These are phyloP conservation scores for Tulasnella sp. DNA, from an alignment of 768 basidiomycete genomes.

Conservation along the genomic window DNA sequence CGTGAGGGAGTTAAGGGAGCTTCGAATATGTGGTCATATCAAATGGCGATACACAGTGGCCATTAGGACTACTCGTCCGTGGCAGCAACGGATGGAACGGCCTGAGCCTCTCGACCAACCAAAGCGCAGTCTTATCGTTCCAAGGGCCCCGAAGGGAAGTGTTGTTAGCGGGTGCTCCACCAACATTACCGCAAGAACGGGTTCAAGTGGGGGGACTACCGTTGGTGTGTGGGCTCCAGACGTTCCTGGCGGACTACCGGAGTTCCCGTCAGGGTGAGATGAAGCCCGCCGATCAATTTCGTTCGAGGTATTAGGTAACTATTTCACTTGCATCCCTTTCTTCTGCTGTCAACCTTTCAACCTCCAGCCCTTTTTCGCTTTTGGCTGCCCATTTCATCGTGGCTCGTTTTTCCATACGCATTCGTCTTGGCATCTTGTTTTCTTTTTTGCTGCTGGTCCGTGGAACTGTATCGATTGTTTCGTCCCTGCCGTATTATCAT, in stretches of 20 bases:
- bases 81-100: slow-evolving; percentile 12
- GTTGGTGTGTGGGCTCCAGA: neutral
- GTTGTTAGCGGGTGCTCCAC: neutral
- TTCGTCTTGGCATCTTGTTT: neutral
- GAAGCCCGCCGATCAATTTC: neutral
- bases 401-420: neutral
- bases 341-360: neutral
- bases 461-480: neutral
- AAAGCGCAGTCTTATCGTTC: neutral
- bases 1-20: neutral
- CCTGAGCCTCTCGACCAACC: neutral
- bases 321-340: neutral
- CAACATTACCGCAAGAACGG: neutral
- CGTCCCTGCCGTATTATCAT: neutral
- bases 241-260: neutral
- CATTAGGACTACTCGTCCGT: slow-evolving; percentile 2
- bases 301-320: neutral
- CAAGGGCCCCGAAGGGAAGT: neutral
- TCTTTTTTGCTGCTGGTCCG: neutral
- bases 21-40: slow-evolving; percentile 4
- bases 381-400: neutral
- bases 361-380: neutral
- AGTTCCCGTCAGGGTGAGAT: neutral
- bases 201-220: neutral
- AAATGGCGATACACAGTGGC: slow-evolving; percentile 9